phyloP scores from a whole-genome alignment of 2,329 filamentous ascomycete genomes.

The Pyricularia sp. region DNA sequence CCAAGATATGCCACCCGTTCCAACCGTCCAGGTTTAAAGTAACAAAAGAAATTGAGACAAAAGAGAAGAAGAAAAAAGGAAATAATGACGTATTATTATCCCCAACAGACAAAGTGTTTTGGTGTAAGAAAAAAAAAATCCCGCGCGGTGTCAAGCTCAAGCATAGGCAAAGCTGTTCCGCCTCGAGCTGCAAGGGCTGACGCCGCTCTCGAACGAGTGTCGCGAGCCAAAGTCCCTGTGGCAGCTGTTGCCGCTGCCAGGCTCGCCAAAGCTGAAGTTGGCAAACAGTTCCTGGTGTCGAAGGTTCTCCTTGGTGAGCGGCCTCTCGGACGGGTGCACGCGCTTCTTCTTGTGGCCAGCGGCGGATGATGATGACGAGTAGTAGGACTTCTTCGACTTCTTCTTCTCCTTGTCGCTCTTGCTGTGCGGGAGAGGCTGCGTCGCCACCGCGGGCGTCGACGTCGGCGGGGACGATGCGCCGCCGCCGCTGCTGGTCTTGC shows the following conservation, averaged over 20 bases:
- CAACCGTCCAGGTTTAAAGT: not conserved
- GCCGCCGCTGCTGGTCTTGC: slow-evolving; percentile 2
- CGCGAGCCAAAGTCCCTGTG: slow-evolving; percentile 4
- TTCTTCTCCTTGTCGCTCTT: not conserved
- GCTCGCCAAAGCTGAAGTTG: slow-evolving; percentile 34
- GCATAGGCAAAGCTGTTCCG: slow-evolving; percentile 20
- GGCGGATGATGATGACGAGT: not conserved
- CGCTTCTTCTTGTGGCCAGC: not conserved
- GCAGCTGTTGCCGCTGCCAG: slow-evolving; percentile 11
- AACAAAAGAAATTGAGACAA: not conserved
- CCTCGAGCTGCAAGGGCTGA: slow-evolving; percentile 36
- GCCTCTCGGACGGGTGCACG: slow-evolving; percentile 33
- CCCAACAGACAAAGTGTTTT: not conserved
- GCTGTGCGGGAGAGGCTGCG: not conserved
- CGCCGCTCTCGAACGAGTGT: slow-evolving; percentile 17
- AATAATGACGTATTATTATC: not conserved
- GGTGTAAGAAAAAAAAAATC: no score
- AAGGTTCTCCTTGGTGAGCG: slow-evolving; percentile 34
- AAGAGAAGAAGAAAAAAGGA: not conserved
- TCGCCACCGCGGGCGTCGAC: not conserved
- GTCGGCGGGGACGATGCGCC: not conserved
- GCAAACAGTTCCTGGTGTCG: slow-evolving; percentile 36
- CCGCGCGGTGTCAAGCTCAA: slow-evolving; percentile 7
- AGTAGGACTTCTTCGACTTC: not conserved
- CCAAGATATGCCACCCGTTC: not conserved